phyloP scores from a whole-genome alignment of 164 flowering plant species.

The Tetrastigma voinierianum region DNA sequence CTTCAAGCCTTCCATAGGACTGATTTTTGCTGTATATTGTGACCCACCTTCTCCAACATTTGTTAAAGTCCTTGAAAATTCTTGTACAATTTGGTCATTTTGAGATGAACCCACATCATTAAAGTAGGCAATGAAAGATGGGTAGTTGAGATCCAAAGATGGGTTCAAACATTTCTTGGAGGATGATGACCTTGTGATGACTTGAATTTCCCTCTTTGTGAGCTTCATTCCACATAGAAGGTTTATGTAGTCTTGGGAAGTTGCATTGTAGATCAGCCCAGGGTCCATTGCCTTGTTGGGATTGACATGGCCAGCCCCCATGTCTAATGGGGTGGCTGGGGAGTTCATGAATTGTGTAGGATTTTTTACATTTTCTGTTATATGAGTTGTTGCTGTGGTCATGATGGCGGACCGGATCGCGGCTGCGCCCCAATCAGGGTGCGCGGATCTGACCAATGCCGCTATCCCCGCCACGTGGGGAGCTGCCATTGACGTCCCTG shows the following conservation, averaged over 20 bases:
- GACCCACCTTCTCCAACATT: slow-evolving; percentile 33
- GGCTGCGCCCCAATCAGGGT: slow-evolving; percentile 47
- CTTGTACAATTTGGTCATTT: neutral
- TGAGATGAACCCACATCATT: slow-evolving; percentile 1
- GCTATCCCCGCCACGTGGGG: slow-evolving; percentile 42
- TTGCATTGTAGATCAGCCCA: slow-evolving; percentile 43
- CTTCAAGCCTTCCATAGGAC: slow-evolving; percentile 12
- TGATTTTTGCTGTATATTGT: slow-evolving; percentile 22
- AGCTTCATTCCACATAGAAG: slow-evolving; percentile 47
- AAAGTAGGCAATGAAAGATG: slow-evolving; percentile 41
- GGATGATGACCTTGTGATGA: slow-evolving; percentile 26
- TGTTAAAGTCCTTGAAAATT: slow-evolving; percentile 34
- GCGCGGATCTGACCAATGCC: slow-evolving; percentile 34
- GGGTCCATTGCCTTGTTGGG: slow-evolving; percentile 49
- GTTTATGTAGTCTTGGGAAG: slow-evolving; percentile 32
- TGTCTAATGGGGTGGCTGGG: slow-evolving; percentile 30
- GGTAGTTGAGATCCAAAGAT: slow-evolving; percentile 37
- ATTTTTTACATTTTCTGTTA: slow-evolving; percentile 15
- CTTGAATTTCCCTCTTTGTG: slow-evolving; percentile 14
- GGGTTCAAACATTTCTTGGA: slow-evolving; percentile 15
- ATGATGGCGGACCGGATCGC: slow-evolving; percentile 39
- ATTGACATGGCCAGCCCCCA: slow-evolving; percentile 43
- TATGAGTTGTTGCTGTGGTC: slow-evolving; percentile 19
- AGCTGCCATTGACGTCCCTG: slow-evolving; percentile 49
- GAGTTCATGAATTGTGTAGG: no score